Evolutionary conservation across 2,329 filamentous ascomycete species (phyloP).

Genomic region (Cladosporium sp.): DNA sequence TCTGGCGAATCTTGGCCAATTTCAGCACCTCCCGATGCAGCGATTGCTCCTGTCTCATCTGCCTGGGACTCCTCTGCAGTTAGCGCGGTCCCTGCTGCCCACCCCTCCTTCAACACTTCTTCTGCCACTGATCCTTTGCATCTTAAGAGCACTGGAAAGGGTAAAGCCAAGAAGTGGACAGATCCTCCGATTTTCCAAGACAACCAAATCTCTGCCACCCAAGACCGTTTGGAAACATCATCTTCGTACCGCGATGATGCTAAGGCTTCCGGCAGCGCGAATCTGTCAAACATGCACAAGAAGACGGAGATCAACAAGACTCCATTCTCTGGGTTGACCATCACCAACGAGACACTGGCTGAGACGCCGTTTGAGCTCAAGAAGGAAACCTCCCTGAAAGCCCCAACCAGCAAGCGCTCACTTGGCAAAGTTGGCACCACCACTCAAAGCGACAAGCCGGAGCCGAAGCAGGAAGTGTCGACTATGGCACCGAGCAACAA

Average conservation of each 20-base stretch:
- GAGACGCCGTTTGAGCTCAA: neutral
- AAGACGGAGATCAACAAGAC: too few species aligned
- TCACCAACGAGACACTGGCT: neutral
- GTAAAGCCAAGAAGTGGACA: neutral
- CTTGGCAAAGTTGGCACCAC: too few species aligned
- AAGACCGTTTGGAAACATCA: neutral
- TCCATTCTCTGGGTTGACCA: too few species aligned
- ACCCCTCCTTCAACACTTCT: neutral
- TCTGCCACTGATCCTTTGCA: neutral
- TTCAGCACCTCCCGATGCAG: neutral
- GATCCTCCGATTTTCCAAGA: slow-evolving; percentile 7
- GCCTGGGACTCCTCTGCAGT: neutral
- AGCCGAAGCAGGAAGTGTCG: too few species aligned
- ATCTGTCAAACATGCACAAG: too few species aligned
- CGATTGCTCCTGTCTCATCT: neutral
- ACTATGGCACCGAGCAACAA: neutral
- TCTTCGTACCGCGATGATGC: neutral
- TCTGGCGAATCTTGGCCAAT: neutral
- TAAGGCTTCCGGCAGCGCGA: neutral
- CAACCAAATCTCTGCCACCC: neutral
- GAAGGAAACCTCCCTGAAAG: neutral
- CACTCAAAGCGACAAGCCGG: too few species aligned
- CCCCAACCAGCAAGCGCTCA: too few species aligned
- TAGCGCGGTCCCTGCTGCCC: neutral
- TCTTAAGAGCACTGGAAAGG: neutral